Percentiles rank a stretch among this genome's conserved stretches.
Evolutionary conservation across 257 asterid genomes (phyloP).

Genomic region (Ehretia macrophylla): DNA sequence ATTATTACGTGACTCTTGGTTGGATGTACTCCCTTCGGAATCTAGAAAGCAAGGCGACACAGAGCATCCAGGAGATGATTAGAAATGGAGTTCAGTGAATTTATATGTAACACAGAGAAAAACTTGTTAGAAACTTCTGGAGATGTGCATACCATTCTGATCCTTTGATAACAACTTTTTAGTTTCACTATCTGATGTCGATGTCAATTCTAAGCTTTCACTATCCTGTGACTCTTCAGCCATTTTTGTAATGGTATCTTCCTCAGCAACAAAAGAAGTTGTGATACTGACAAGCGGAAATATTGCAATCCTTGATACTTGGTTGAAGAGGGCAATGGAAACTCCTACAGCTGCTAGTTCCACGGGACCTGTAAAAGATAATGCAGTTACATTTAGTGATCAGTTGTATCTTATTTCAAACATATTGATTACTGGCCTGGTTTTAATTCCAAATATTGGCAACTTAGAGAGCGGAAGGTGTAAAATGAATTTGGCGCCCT

Average conservation of each 20-base stretch:
- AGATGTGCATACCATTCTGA: constrained; percentile 28
- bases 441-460: neutral
- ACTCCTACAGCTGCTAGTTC: constrained; percentile 78
- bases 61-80: neutral
- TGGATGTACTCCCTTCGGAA: constrained; percentile 21
- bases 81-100: neutral
- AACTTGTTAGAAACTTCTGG: neutral
- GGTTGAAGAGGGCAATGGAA: constrained; percentile 70
- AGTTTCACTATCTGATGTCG: constrained; percentile 32
- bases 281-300: constrained; percentile 72
- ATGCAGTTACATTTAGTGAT: neutral
- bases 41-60: constrained; percentile 14
- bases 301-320: constrained; percentile 58
- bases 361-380: constrained; percentile 37
- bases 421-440: neutral
- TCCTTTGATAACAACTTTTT: constrained; percentile 35
- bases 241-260: constrained; percentile 32
- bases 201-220: constrained; percentile 26
- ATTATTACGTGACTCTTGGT: constrained; percentile 8
- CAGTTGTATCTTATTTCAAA: neutral
- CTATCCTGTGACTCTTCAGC: constrained; percentile 15
- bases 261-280: constrained; percentile 70
- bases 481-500: no score
- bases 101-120: no score
- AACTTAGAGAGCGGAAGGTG: neutral